Base-by-base conservation (phyloP, 2,329 filamentous ascomycete species). In the Keithomyces neogunnii region DNA sequence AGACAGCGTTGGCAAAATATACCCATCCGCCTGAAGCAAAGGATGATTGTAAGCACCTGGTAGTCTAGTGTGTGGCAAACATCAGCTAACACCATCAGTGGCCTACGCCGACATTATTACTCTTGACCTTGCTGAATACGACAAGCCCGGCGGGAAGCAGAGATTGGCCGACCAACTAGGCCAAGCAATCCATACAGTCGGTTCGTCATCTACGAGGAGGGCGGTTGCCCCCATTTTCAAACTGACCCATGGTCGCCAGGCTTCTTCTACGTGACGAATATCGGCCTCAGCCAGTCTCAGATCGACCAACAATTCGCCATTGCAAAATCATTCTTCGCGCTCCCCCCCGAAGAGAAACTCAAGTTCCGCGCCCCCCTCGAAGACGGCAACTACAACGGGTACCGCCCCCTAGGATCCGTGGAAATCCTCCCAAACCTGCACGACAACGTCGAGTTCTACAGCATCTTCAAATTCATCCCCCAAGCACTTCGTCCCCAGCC, bases 241-340 rank as follows among this genome's bases (percentile, higher is more conserved):
- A 13, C 33, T 44, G 9, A 49, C 28, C 19, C 19, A 44, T 38
- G 6, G 19, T 11, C 3, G 31, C 38, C 36, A 51, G 67, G 80
- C 0, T 80, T 84, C 67, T 85, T 84, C 66, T 83, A 84, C 54
- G 75, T 84, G 26, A 77, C 75, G 53, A 82, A 84, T 64, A 84
- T 79, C 54, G 80, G 80, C 33, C 70, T 85, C n/a, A 68, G 66
- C 1, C 78, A 84, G 60, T 78, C 82, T 45, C 69, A 81, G 60
- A 73, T 85, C 2, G 75, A 84, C 56, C 68, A 71, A 5, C 81
- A 85, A 55, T 85, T 84, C 55, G 78, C 80, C 10, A 72, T 85
- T 2, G 81, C 75, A 1, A 78, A 79, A 52, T 70, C 77, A 36
- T 74, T 85, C 55, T 84, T 83, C 58, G 62, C 73, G 4, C 67